phyloP scores from a whole-genome alignment of 768 basidiomycete genomes.

The Omphalotus guepiniiformis region DNA sequence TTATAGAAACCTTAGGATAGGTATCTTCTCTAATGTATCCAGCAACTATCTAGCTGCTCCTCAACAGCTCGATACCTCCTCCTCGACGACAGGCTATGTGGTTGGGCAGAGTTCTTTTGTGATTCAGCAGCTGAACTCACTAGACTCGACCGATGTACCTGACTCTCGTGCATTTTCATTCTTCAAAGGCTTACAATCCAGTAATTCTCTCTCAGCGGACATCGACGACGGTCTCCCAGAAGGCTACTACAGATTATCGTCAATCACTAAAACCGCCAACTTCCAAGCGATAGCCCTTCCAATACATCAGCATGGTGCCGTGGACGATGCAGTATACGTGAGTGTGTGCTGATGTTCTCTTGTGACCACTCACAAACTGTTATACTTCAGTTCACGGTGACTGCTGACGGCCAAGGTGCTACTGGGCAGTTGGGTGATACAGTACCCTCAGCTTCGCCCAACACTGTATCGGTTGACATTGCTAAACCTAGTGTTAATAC shows the following conservation, averaged over 20 bases:
- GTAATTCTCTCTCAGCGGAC: constrained; percentile 38
- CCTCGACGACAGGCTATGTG: constrained; percentile 39
- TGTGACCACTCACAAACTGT: neutral
- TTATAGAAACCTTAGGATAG: constrained; percentile 35
- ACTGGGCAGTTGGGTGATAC: too few species aligned
- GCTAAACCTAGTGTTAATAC: too few species aligned
- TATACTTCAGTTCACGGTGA: neutral
- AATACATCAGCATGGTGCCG: constrained; percentile 37
- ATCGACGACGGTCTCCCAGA: constrained; percentile 46
- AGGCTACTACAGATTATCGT: constrained; percentile 37
- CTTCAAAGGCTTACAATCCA: constrained; percentile 53
- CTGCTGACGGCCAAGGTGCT: too few species aligned
- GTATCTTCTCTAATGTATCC: constrained; percentile 49
- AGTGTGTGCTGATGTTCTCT: constrained; percentile 9
- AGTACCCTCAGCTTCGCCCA: too few species aligned
- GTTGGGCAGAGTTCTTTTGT: constrained; percentile 57
- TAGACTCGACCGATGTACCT: constrained; percentile 45
- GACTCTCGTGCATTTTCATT: constrained; percentile 48
- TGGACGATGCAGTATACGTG: constrained; percentile 40
- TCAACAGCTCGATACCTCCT: too few species aligned
- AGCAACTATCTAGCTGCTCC: constrained; percentile 48
- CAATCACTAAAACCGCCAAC: constrained; percentile 37
- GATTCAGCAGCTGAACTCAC: constrained; percentile 39
- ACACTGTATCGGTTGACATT: too few species aligned
- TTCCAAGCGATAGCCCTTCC: constrained; percentile 38